phyloP scores from a whole-genome alignment of 2,329 filamentous ascomycete genomes.

The Magnaporthales sp. region DNA sequence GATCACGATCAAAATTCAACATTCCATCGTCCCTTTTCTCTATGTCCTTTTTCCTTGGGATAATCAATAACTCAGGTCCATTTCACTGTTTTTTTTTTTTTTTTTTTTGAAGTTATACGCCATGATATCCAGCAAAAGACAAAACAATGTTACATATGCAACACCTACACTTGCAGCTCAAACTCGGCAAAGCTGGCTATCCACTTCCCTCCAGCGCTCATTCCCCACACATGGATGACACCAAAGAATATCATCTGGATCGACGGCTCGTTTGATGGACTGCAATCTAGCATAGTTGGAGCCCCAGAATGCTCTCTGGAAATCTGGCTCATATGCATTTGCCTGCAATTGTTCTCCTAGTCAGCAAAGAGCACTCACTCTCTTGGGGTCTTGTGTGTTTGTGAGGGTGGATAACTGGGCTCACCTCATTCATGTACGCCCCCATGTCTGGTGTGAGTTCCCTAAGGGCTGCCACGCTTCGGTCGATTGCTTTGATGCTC shows the following conservation, averaged over 20 bases:
- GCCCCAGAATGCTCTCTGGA: constrained; percentile 18
- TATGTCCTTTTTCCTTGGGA: too few species aligned
- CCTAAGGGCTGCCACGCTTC: constrained; percentile 12
- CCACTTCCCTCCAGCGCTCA: constrained; percentile 18
- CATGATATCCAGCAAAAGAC: too few species aligned
- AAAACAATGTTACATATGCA: not conserved
- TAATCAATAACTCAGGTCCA: too few species aligned
- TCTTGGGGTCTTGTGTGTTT: not conserved
- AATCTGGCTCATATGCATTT: constrained; percentile 12
- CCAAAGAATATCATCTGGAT: constrained; percentile 29
- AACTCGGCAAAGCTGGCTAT: constrained; percentile 11
- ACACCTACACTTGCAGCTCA: constrained; percentile 1
- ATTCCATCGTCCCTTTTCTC: too few species aligned
- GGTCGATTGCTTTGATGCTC: constrained; percentile 7
- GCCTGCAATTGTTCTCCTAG: not conserved
- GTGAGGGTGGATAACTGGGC: constrained; percentile 5
- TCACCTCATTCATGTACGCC: constrained; percentile 12
- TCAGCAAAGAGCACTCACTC: not conserved
- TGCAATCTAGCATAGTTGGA: constrained; percentile 25
- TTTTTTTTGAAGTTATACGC: not conserved
- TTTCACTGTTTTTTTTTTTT: too few species aligned
- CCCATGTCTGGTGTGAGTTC: constrained; percentile 17
- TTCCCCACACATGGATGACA: constrained; percentile 28
- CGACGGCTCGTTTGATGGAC: constrained; percentile 24
- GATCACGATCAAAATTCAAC: not conserved